Percentiles rank a stretch among this genome's conserved stretches.
These are phyloP conservation scores for Mycena epipterygia DNA, from an alignment of 768 basidiomycete genomes.

Conservation along the genomic window DNA sequence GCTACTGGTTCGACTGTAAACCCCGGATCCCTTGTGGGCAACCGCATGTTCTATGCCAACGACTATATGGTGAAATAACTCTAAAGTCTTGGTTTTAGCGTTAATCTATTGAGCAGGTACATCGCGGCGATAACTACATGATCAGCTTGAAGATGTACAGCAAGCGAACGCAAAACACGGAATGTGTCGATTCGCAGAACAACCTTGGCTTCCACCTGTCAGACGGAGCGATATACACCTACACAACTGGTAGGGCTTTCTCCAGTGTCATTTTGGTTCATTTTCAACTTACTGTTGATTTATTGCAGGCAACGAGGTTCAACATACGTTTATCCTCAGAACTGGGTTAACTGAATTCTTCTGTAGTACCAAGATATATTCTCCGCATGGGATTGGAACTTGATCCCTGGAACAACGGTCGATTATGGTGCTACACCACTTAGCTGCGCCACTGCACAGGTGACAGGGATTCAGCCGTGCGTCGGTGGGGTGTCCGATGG, in stretches of 20 bases:
- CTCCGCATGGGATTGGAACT: slow-evolving; percentile 71
- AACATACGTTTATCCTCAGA: not conserved
- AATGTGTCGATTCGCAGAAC: slow-evolving; percentile 62
- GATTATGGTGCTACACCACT: slow-evolving; percentile 50
- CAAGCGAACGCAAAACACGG: slow-evolving; percentile 59
- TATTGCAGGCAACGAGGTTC: slow-evolving; percentile 53
- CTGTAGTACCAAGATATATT: slow-evolving; percentile 55
- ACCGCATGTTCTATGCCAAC: slow-evolving; percentile 60
- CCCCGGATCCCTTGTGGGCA: slow-evolving; percentile 56
- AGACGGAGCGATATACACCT: slow-evolving; percentile 65
- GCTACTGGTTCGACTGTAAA: slow-evolving; percentile 50
- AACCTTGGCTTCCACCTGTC: slow-evolving; percentile 65
- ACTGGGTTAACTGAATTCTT: not conserved
- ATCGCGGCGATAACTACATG: slow-evolving; percentile 59
- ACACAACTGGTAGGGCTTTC: slow-evolving; percentile 37
- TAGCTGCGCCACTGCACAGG: slow-evolving; percentile 35
- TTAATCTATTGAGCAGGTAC: slow-evolving; percentile 50
- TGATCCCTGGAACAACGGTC: slow-evolving; percentile 62
- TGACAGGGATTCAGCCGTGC: slow-evolving; percentile 44
- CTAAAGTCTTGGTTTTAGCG: not conserved
- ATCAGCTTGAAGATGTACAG: slow-evolving; percentile 62
- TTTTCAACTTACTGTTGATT: not conserved
- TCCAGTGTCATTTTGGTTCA: not conserved
- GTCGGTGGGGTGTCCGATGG: slow-evolving; percentile 54
- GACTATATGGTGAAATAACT: slow-evolving; percentile 61